Evolutionary conservation across 495 filamentous ascomycete genomes (phyloP), one percentile per base, ranked within the genome.

Genomic region (Lasiosphaeria ovina): DNA sequence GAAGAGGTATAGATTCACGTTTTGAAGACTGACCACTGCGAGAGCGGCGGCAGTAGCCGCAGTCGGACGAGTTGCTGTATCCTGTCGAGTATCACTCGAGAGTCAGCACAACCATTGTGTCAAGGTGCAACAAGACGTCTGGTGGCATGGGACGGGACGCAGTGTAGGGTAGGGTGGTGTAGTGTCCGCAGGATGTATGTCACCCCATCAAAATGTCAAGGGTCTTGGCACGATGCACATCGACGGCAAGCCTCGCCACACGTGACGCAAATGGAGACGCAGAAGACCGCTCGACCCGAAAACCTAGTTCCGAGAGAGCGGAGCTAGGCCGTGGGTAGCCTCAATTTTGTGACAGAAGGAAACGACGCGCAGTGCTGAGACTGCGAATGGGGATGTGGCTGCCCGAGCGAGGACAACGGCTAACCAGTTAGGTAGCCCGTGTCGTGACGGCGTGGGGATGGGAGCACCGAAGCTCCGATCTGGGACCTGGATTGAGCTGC

Each of bases 31-130:
- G 68, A 77, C 74, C 73, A 61, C 69, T 69, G 55, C 72, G 70
- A 64, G 65, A 69, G 50, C 68, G 38, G 54, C 72, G 76, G 66
- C 81, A 84, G 71, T 83, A 84, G 51, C 80, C 80, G 66, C 81
- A 83, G 50, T 69, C 74, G 65, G 74, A 76, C 16, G 75, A 78
- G 59, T 72, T 71, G 67, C 69, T 76, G 59, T 81, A 81, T 50
- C 78, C 78, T 81, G 56, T 33, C 49, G 12, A 32, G 12, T 31
- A 32, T 51, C 17, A 31, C 11, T 32, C 32, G 49, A 8, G 24
- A 12, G 49, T 51, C 49, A 51, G 49, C 32, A 51, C 11, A 5
- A 34, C 33, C 3, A 47, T n/a, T 14, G 16, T 47, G 16, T n/a
- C 8, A 5, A n/a, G 6, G 16, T 5, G 44, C 11, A 47, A 47